A percentile compares a stretch with the other conserved stretches of the same genome.
phyloP scores from a whole-genome alignment of 2,329 filamentous ascomycete species.

The Herpotrichia juniperi region DNA sequence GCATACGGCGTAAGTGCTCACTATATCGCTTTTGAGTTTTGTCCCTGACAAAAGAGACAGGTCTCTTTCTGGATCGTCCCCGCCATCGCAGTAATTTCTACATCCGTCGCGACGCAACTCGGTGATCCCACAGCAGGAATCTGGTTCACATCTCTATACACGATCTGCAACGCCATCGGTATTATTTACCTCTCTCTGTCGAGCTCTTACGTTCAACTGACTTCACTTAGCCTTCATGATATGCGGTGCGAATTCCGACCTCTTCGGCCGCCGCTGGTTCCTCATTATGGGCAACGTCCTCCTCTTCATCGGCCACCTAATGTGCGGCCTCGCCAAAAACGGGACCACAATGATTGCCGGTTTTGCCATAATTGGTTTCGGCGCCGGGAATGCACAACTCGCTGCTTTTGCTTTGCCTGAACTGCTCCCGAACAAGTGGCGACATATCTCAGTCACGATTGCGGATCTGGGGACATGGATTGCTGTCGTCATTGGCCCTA shows the following conservation, averaged over 20 bases:
- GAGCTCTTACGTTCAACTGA: not conserved
- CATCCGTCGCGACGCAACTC: conserved; percentile 12
- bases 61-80: conserved; percentile 16
- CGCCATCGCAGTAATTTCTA: conserved; percentile 6
- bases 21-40: not conserved
- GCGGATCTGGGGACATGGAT: conserved; percentile 45
- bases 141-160: conserved; percentile 14
- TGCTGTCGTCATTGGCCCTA: conserved; percentile 46
- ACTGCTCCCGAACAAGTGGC: conserved; percentile 57
- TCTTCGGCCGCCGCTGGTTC: conserved; percentile 56
- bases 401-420: conserved; percentile 54
- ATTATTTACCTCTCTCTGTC: not conserved
- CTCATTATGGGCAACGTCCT: conserved; percentile 42
- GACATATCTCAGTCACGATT: conserved; percentile 52
- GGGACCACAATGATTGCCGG: conserved; percentile 5
- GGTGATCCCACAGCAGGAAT: conserved; percentile 12
- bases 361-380: conserved; percentile 46
- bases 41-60: not conserved
- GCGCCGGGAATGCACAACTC: conserved; percentile 49
- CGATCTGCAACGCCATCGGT: conserved; percentile 9
- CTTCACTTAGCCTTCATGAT: conserved; percentile 15
- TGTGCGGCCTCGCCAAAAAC: conserved; percentile 10
- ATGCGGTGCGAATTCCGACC: conserved; percentile 51
- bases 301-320: conserved; percentile 10
- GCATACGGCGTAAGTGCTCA: conserved; percentile 3